These are phyloP conservation scores for Fraxinus xanthoxyloides DNA, from an alignment of 305 asterid genomes.

Conservation along the genomic window DNA sequence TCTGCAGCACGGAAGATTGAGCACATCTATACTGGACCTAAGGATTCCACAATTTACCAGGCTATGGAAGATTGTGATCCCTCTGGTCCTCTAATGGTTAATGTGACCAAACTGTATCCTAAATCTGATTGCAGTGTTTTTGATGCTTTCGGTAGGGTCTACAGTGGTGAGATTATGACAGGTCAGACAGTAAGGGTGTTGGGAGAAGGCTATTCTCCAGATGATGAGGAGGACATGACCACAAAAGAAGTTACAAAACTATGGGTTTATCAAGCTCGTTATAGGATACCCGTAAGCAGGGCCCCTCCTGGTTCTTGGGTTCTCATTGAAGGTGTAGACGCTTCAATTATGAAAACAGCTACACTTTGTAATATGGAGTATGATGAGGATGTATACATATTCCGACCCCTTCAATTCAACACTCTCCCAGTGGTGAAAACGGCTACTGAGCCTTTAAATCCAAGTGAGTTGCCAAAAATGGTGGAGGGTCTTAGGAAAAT, in stretches of 20 bases:
- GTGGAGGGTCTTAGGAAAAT: conserved; percentile 97
- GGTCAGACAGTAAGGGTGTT: conserved; percentile 90
- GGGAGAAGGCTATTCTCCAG: conserved; percentile 99
- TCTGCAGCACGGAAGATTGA: conserved; percentile 80
- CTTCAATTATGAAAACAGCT: conserved; percentile 98
- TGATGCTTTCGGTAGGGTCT: conserved; percentile 97
- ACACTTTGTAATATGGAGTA: conserved; percentile 77
- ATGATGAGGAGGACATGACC: conserved; percentile 99
- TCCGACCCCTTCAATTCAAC: conserved; percentile 90
- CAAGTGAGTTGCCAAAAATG: conserved; percentile 97
- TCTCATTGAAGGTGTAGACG: conserved; percentile 98
- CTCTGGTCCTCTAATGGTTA: conserved; percentile 88
- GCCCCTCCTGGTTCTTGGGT: conserved; percentile 99
- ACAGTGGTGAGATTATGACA: conserved; percentile 86
- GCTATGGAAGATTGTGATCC: conserved; percentile 88
- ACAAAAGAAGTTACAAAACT: conserved; percentile 88
- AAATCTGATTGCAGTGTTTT: conserved; percentile 96
- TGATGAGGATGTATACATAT: conserved; percentile 79
- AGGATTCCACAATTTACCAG: conserved; percentile 65
- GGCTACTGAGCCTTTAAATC: conserved; percentile 96
- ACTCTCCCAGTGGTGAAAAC: conserved; percentile 98
- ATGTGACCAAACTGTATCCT: conserved; percentile 85
- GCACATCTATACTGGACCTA: conserved; percentile 83
- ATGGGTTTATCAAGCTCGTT: conserved; percentile 98
- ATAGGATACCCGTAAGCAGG: conserved; percentile 88